Base-by-base conservation (phyloP, 306 rosid genomes). In the Cicer cuneatum region DNA sequence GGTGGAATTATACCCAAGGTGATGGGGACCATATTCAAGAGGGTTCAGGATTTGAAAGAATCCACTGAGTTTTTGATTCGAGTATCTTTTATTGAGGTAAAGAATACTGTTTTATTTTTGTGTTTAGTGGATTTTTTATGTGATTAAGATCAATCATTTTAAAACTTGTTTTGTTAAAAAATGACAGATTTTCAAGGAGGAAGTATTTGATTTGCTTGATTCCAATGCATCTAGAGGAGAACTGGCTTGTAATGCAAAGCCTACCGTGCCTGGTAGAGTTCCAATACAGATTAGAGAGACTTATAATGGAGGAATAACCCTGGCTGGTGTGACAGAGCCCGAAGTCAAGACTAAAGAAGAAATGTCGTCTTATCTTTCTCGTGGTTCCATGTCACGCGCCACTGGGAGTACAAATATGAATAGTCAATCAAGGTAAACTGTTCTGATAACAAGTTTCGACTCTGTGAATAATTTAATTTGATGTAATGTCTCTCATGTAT, bases 331-430 rank as follows among this genome's bases (percentile, higher is more conserved):
- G 73, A 95, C 93, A 0, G 99, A 95, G 81, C 84, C 98, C 0
- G 98, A 95, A 78, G 97, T 95, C 29, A 88, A 87, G 78, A 83
- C 97, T 0, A 92, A 89, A 71, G 99, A 90, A 86, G 98, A 95
- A 81, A 95, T 95, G 99, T 87, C 97, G 10, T 87, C 90, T 8
- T 65, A 90, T 88, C 85, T 95, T 29, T 76, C 92, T 7, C 92
- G 92, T 2, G 98, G 99, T 76, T 95, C 97, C 6, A 73, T 92
- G 54, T 69, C 91, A 9, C 97, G 99, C 35, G 99, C 99, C 60
- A 95, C 99, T 18, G 99, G 87, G 43, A 90, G 98, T 77, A 95
- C 99, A 39, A 95, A 95, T 78, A 95, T 94, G 99, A 94, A 94
- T 64, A 94, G 92, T 37, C 97, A 94, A 76, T 94, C 99, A 71